These are phyloP conservation scores for Aureobasidium melanogenum DNA, from an alignment of 2,329 filamentous ascomycete species.

Conservation along the genomic window DNA sequence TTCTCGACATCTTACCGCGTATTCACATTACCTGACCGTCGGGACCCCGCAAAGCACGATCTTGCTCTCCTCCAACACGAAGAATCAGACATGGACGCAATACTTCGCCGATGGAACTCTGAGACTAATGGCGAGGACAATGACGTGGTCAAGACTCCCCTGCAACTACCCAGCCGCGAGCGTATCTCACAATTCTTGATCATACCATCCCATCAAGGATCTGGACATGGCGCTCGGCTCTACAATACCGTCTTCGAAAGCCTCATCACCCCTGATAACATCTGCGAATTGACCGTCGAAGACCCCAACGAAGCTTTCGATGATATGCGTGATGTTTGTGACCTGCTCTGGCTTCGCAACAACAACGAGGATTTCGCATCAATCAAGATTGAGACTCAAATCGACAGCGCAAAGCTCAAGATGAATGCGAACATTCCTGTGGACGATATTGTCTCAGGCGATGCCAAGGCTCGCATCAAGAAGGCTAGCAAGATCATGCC, in stretches of 20 bases:
- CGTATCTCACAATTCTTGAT: slow-evolving; percentile 92
- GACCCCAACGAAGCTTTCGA: slow-evolving; percentile 86
- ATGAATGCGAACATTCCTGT: slow-evolving; percentile 41
- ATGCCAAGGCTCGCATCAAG: slow-evolving; percentile 49
- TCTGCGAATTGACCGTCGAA: slow-evolving; percentile 82
- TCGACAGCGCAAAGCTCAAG: slow-evolving; percentile 43
- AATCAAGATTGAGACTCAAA: slow-evolving; percentile 41
- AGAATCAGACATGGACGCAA: slow-evolving; percentile 10
- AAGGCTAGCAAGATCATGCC: slow-evolving; percentile 60
- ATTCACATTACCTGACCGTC: slow-evolving; percentile 37
- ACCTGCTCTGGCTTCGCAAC: slow-evolving; percentile 56
- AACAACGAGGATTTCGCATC: slow-evolving; percentile 27
- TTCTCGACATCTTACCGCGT: slow-evolving; percentile 88
- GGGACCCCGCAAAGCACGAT: slow-evolving; percentile 15
- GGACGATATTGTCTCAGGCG: slow-evolving; percentile 49
- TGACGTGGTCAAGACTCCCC: slow-evolving; percentile 23
- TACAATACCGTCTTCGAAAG: slow-evolving; percentile 75
- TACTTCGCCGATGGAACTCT: slow-evolving; percentile 11
- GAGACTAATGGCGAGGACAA: background rate
- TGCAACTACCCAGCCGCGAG: slow-evolving; percentile 63
- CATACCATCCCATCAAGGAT: slow-evolving; percentile 74
- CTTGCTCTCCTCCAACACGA: slow-evolving; percentile 28
- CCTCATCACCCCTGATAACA: slow-evolving; percentile 51
- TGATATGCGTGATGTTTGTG: slow-evolving; percentile 66
- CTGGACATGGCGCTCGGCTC: slow-evolving; percentile 68